These are phyloP conservation scores for Quercus berberidifolia DNA, from an alignment of 306 rosid genomes.

Conservation along the genomic window DNA sequence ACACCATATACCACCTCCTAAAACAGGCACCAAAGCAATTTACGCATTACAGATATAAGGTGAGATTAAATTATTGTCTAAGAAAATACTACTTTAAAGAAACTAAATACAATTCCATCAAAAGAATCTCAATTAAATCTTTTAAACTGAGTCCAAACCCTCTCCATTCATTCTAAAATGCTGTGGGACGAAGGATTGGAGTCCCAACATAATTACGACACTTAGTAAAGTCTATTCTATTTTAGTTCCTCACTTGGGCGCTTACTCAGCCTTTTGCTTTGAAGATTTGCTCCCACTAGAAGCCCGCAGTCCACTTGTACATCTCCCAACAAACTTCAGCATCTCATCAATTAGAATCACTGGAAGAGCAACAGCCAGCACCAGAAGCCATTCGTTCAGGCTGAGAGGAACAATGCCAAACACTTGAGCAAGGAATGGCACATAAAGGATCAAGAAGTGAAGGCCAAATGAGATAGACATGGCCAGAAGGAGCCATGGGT, in stretches of 20 bases:
- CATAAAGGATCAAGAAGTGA: conserved; percentile 85
- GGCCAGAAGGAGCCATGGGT: conserved; percentile 94
- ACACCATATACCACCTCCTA: too few species aligned
- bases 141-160: neutral
- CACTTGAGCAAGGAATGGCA: conserved; percentile 81
- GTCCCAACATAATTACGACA: too few species aligned
- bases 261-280: too few species aligned
- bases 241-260: too few species aligned
- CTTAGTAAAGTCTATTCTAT: too few species aligned
- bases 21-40: neutral
- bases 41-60: neutral
- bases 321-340: conserved; percentile 52
- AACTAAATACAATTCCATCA: neutral
- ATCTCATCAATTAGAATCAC: conserved; percentile 59
- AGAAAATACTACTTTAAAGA: neutral
- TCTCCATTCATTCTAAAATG: neutral
- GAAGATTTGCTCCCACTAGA: neutral
- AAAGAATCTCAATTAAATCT: neutral
- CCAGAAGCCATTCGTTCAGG: conserved; percentile 57
- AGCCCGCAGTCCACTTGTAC: conserved; percentile 36
- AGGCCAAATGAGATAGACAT: conserved; percentile 84
- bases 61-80: neutral
- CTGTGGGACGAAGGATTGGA: neutral
- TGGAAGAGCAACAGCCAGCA: conserved; percentile 48
- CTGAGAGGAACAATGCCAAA: conserved; percentile 84